Conservation (phyloP, 371 early-diverging fungal genomes). For the Chytridium lagenaria region DNA sequence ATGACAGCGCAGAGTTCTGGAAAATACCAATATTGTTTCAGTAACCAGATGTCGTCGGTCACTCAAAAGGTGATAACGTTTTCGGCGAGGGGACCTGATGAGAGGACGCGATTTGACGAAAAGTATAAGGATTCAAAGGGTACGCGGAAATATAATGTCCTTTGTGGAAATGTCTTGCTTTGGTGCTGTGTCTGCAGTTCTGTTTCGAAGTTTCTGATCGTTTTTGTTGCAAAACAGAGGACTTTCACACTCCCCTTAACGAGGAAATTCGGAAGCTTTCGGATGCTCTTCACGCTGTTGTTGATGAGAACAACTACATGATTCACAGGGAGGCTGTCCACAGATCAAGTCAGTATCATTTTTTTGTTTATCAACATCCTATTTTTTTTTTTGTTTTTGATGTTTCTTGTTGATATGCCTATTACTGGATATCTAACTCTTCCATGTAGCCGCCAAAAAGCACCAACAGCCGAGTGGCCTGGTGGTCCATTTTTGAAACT, state of each 20-base stretch:
- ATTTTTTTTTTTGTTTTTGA: no score
- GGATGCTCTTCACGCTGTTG: constrained; percentile 18
- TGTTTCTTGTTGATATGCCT: constrained; percentile 53
- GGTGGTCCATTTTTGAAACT: constrained; percentile 42
- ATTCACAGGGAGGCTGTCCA: constrained; percentile 31
- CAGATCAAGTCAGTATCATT: constrained; percentile 13
- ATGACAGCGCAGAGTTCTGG: constrained; percentile 65
- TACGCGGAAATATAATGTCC: no score
- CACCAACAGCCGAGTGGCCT: constrained; percentile 39
- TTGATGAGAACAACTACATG: constrained; percentile 24
- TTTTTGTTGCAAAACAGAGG: not conserved
- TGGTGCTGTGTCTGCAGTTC: constrained; percentile 1
- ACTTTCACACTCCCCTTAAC: constrained; percentile 16
- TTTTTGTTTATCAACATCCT: constrained; percentile 40
- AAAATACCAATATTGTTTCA: constrained; percentile 76
- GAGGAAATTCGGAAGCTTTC: constrained; percentile 24
- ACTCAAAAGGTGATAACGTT: constrained; percentile 45
- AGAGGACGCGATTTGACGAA: constrained; percentile 34
- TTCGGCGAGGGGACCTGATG: constrained; percentile 47
- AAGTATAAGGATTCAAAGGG: constrained; percentile 26
- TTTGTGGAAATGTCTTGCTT: not conserved
- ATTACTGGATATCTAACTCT: not conserved
- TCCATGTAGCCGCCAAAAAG: constrained; percentile 37
- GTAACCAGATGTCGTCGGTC: constrained; percentile 54
- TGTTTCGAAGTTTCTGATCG: no score